Evolutionary conservation across 768 basidiomycete genomes (phyloP).

Genomic region (Amanita phalloides): DNA sequence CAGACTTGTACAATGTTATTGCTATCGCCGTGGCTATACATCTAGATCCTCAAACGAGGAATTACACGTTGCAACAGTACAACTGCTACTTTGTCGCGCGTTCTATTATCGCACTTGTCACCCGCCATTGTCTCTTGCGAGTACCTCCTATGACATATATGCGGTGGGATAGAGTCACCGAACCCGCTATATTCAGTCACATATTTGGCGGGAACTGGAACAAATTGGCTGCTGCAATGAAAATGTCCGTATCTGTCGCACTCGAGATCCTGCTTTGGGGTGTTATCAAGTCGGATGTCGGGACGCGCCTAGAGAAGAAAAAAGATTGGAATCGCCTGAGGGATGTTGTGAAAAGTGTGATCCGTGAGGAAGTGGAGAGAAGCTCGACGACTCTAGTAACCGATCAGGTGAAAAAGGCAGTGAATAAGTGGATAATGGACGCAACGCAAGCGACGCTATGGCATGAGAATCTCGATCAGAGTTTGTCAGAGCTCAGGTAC

Average conservation of each 20-base stretch:
- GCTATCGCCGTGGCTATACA: background rate
- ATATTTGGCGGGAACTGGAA: background rate
- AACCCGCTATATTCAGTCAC: background rate
- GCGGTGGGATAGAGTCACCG: background rate
- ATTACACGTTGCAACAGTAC: slow-evolving; percentile 1
- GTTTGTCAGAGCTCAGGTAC: background rate
- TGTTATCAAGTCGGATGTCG: background rate
- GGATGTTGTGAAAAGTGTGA: background rate
- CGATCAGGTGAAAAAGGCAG: background rate
- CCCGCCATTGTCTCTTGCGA: background rate
- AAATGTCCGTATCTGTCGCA: background rate
- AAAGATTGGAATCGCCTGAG: background rate
- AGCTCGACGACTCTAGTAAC: background rate
- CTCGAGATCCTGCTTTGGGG: background rate
- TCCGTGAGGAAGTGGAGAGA: background rate
- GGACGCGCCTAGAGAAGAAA: background rate
- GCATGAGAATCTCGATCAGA: background rate
- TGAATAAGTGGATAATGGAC: background rate
- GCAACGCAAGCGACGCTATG: background rate
- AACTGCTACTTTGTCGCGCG: slow-evolving; percentile 3
- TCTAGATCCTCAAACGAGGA: background rate
- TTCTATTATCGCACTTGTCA: background rate
- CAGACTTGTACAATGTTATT: background rate
- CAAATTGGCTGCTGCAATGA: background rate
- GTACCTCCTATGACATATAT: background rate